phyloP scores from a whole-genome alignment of 2,329 filamentous ascomycete species.

The Cephalotrichum gorgonifer region DNA sequence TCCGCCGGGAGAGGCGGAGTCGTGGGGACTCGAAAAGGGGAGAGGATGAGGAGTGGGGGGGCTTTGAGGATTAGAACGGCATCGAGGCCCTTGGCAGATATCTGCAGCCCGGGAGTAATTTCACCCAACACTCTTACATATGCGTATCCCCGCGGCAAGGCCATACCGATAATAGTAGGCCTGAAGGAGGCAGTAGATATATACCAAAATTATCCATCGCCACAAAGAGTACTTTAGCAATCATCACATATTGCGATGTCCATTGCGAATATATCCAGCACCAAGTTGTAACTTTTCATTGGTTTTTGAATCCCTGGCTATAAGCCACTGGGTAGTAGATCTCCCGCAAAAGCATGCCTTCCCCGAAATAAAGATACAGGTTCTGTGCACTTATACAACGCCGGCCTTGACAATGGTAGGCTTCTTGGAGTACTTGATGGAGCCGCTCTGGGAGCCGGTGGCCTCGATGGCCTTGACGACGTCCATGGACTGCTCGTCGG shows the following conservation, averaged over 20 bases:
- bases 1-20: not conserved
- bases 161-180: too few species aligned
- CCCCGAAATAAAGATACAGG: not conserved
- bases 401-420: constrained; percentile 49
- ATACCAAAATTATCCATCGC: not conserved
- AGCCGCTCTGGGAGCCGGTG: constrained; percentile 43
- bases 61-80: constrained; percentile 27
- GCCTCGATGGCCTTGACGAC: constrained; percentile 54
- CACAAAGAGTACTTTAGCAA: not conserved
- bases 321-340: not conserved
- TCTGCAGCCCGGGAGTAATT: too few species aligned
- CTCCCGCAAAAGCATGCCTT: not conserved
- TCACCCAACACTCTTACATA: too few species aligned
- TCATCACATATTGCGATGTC: not conserved
- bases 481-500: constrained; percentile 33
- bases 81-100: not conserved
- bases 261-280: not conserved
- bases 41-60: constrained; percentile 32
- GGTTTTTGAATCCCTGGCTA: not conserved
- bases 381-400: constrained; percentile 27
- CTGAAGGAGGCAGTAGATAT: not conserved
- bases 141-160: not conserved
- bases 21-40: constrained; percentile 14
- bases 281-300: constrained; percentile 1
- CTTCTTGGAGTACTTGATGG: constrained; percentile 44